Base-by-base conservation (phyloP, 176 grass and related monocot genomes). In the Tillandsia fasciculata region DNA sequence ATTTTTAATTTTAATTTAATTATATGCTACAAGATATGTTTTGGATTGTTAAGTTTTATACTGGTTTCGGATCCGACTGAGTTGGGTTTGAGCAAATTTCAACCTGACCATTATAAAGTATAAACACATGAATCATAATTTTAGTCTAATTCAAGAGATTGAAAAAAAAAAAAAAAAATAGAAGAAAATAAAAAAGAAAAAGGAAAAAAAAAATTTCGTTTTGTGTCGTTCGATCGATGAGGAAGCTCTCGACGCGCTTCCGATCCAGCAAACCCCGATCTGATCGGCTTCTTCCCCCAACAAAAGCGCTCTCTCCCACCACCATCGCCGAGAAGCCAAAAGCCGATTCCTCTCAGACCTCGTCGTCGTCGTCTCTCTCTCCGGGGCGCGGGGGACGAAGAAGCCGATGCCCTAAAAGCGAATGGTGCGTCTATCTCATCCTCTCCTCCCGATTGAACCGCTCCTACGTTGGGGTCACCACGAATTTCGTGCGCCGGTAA, bases 401-500 rank as follows among this genome's bases (percentile, higher is more conserved):
- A 80, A 67, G 56, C n/a, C 20, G 64, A 64, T 70, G 13, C 26
- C 18, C 17, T 20, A 7, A 50, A 51, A 69, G 47, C 14, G 27
- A 64, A 11, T 92, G 89, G 92, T 85, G 72, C 48, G 79, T 91
- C 8, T 88, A 88, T 69, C 72, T 88, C 14, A 80, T 91, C 65
- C 68, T 86, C 11, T 91, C 89, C 23, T 85, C 74, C 12, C 73
- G 65, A 70, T 70, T 79, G 63, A 77, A 71, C 26, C 81, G 78
- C 50, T 92, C 86, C 12, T 92, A 97, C 53, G 93, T 97, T 27
- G 89, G 93, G 48, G 82, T 92, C 81, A 97, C 93, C 22, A 97
- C 89, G 12, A 77, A 92, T 67, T 90, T 97, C 86, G 51, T 82
- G 66, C 94, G 86, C 50, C 72, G 89, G 94, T 97, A 29, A 68